A percentile compares a stretch with the other conserved stretches of the same genome.
phyloP scores from a whole-genome alignment of 2,329 filamentous ascomycete species.

The Xylariaceae sp. region DNA sequence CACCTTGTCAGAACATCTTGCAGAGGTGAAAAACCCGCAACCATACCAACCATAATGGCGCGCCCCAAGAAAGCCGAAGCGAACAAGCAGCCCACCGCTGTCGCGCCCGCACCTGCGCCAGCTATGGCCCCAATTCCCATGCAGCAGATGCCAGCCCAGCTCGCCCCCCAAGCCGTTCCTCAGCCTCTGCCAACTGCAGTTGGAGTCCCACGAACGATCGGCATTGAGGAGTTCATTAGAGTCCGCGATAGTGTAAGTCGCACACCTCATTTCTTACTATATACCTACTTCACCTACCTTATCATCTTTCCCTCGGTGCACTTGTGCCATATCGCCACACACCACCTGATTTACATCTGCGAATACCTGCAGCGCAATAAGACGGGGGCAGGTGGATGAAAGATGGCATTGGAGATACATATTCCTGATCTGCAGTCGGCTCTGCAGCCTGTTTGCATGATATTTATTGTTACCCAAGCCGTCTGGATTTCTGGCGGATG shows the following conservation, averaged over 20 bases:
- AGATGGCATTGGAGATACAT: not conserved
- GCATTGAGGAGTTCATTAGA: conserved; percentile 76
- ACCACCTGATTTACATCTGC: conserved; percentile 1
- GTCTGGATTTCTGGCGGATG: not conserved
- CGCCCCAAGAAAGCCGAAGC: conserved; percentile 44
- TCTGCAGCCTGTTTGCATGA: not conserved
- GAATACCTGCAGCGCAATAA: not conserved
- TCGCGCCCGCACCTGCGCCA: conserved; percentile 40
- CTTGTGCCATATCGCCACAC: not conserved
- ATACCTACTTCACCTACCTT: not conserved
- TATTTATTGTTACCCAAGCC: not conserved
- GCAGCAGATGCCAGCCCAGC: conserved; percentile 24
- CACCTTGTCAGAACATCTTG: not conserved
- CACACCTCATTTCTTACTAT: conserved; percentile 15
- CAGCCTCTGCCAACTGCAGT: conserved; percentile 23
- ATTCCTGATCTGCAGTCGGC: not conserved
- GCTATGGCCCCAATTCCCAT: conserved; percentile 44
- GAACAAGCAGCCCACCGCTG: conserved; percentile 41
- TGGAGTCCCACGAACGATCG: conserved; percentile 46
- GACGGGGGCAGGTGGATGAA: not conserved
- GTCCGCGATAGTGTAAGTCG: conserved; percentile 79
- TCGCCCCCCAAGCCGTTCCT: conserved; percentile 25
- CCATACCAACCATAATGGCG: conserved; percentile 45
- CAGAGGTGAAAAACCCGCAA: too few relatives aligned
- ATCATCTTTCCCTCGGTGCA: too few relatives aligned